Base-by-base conservation (phyloP, 495 filamentous ascomycete species). In the Aspergillus nidulans region DNA sequence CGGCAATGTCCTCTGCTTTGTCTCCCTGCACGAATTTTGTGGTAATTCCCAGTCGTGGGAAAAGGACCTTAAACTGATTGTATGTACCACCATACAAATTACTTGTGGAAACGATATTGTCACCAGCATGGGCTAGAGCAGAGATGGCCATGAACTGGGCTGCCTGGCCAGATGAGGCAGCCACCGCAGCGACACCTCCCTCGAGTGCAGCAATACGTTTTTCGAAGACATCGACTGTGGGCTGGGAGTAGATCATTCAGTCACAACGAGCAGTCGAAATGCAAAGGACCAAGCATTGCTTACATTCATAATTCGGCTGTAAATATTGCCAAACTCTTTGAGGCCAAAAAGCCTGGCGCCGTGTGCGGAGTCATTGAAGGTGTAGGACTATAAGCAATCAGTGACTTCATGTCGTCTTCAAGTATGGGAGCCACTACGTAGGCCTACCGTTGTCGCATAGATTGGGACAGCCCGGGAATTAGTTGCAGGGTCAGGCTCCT, bases 301-400 rank as follows among this genome's bases (percentile, higher is more conserved):
- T 69, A 84, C 82, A 70, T 98, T 98, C 91, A 95, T 95, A 62
- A 98, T 94, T 53, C 94, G 87, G 64, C 86, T 91, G 79, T 98
- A 98, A 75, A 98, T 97, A 73, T 98, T 97, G 68, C 92, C 95
- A 68, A 95, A 92, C 70, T 97, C 92, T 69, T 97, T 95, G 73
- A 98, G 90, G 61, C 90, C 90, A 67, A 98, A 98, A 21, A 98
- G 86, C 65, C 92, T 85, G 48, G 95, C 95, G 58, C 91, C 94
- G 69, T 97, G 94, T 47, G 92, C 94, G 32, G 90, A 95, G 76
- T 97, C 90, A 81, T 97, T 91, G 86, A 98, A 98, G 53, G 82
- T 80, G 71, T 76, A 98, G 62, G 91, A 96, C 88, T 92, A 55
- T 24, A 41, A 2, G n/a, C 39, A n/a, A 43, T 43, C 10, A 24